Percentiles rank a stretch among this genome's conserved stretches.
These are phyloP conservation scores for Fusarium sp. DNA, from an alignment of 2,329 filamentous ascomycete species.

Conservation along the genomic window DNA sequence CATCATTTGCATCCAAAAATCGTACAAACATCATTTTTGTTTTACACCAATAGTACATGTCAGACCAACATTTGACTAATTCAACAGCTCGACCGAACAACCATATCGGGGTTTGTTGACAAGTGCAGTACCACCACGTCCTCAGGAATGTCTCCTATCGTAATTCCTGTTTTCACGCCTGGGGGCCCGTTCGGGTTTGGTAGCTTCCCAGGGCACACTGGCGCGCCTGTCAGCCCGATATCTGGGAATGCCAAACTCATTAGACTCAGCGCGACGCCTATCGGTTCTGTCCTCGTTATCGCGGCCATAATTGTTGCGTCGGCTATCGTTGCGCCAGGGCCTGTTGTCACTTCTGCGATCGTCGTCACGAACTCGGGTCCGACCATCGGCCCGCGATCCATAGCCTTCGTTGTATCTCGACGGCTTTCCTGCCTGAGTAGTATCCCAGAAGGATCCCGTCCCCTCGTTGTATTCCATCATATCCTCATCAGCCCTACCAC, in stretches of 20 bases:
- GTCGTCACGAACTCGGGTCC: not conserved
- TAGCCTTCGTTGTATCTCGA: not conserved
- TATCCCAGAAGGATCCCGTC: conserved; percentile 53
- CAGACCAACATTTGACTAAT: not conserved
- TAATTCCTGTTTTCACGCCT: not conserved
- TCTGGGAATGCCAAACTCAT: not conserved
- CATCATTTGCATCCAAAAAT: conserved; percentile 12
- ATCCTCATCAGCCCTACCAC: conserved; percentile 38
- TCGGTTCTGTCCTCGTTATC: not conserved
- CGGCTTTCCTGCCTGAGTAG: conserved; percentile 38
- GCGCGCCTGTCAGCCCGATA: not conserved
- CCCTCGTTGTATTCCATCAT: conserved; percentile 39
- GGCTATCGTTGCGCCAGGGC: not conserved
- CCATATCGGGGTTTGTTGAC: not conserved
- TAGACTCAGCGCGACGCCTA: not conserved
- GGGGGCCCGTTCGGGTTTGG: not conserved
- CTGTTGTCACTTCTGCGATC: not conserved
- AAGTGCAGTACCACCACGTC: not conserved
- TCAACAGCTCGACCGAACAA: not conserved
- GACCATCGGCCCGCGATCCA: not conserved
- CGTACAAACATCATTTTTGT: conserved; percentile 17
- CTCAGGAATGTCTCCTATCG: not conserved
- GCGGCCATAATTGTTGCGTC: not conserved
- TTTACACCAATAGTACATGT: conserved; percentile 13
- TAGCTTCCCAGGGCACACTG: not conserved